Percentiles rank a stretch among this genome's conserved stretches.
These are phyloP conservation scores for Forsythia viridissima DNA, from an alignment of 257 asterid species.

Conservation along the genomic window DNA sequence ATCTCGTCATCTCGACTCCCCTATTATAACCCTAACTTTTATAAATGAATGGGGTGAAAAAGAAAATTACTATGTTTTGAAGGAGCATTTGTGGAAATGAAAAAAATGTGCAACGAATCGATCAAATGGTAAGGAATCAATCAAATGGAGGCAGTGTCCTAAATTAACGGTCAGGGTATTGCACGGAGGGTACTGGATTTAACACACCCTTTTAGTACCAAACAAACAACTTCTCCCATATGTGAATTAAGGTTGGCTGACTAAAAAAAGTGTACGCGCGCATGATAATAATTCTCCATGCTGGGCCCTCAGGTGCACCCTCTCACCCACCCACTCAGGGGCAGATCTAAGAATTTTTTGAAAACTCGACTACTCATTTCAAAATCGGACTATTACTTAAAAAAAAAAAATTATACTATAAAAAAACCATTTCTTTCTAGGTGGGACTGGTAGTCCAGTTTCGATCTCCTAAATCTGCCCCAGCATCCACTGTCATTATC, in stretches of 20 bases:
- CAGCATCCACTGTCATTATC: neutral
- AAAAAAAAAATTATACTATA: no score
- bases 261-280: slow-evolving; percentile 35
- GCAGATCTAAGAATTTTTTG: no score
- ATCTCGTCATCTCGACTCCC: slow-evolving; percentile 30
- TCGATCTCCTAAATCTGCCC: no score
- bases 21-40: slow-evolving; percentile 28
- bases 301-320: slow-evolving; percentile 45
- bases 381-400: no score
- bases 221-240: slow-evolving; percentile 17
- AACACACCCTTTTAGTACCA: slow-evolving; percentile 46
- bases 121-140: neutral
- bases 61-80: slow-evolving; percentile 11
- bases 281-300: slow-evolving; percentile 30
- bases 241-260: slow-evolving; percentile 31
- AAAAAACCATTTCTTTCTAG: no score
- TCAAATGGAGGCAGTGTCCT: slow-evolving; percentile 43
- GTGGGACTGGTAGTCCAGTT: no score
- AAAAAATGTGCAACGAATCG: slow-evolving; percentile 19
- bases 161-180: slow-evolving; percentile 50
- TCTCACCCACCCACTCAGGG: neutral
- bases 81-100: slow-evolving; percentile 14
- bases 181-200: slow-evolving; percentile 50
- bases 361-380: no score
- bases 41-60: neutral